Base-by-base conservation (phyloP, 768 basidiomycete species). In the Lactarius psammicola region DNA sequence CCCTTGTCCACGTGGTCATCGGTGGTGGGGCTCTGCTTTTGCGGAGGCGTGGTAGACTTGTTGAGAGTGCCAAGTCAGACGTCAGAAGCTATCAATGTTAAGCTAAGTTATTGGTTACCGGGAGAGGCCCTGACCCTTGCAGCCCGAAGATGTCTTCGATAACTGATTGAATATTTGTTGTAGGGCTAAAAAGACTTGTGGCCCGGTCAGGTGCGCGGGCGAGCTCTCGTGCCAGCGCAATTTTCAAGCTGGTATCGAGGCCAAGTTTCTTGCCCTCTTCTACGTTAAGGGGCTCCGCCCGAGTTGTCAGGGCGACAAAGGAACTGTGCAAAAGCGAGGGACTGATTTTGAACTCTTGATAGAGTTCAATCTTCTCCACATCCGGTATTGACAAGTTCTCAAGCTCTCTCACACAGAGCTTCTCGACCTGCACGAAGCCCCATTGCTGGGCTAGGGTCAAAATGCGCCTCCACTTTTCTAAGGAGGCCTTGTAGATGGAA, bases 201-300 rank as follows among this genome's bases (percentile, higher is more conserved):
- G 34, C 36, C 2, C 53, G 3, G 17, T 42, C 31, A 2, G 56
- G 28, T 20, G 59, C 36, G n/a, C 69, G 69, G 0, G 62, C 38
- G 6, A 51, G 75, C 64, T 90, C 88, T 0, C 88, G 80, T 1
- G 84, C 85, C 0, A 74, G 73, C 0, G 83, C 83, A 18, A 90
- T 76, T 36, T 75, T 80, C 4, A 88, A 72, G 0, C 84, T 76
- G 0, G 85, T 86, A n/a, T 86, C 82, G 69, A 85, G 72, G 34
- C 86, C 85, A 18, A 92, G 75, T 40, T 78, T 76, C 3, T 75
- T 71, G 33, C 83, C 86, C 63, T 91, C 91, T 7, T 78, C 78
- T 1, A 82, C 72, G 0, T 76, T 78, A 7, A 87, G 77, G 0
- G 87, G 80, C 2, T 79, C 80, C 0, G 78, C 75, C 1, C 86